A percentile compares a stretch with the other conserved stretches of the same genome.
Conservation (phyloP, 1,284 basidiomycete genomes). For the Puccinia hordei region DNA sequence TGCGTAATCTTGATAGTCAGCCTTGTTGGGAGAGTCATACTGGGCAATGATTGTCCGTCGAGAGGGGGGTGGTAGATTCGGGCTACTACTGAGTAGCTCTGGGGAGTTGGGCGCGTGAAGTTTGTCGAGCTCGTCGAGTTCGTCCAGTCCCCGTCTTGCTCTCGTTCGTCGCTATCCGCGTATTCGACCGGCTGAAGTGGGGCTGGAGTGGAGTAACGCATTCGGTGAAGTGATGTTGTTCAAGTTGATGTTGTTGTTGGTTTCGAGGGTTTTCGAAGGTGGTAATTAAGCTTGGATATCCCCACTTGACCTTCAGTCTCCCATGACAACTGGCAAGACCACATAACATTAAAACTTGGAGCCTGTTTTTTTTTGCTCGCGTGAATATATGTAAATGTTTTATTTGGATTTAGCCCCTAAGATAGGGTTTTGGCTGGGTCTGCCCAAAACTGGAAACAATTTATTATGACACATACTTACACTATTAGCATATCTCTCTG, state of each 20-base stretch:
- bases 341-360: too few species aligned
- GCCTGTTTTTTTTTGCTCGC: too few species aligned
- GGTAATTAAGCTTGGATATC: background rate
- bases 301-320: background rate
- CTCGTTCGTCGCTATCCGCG: constrained; percentile 5
- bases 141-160: background rate
- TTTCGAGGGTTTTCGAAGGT: background rate
- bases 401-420: too few species aligned
- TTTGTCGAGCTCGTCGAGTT: constrained; percentile 23
- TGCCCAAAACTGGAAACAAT: too few species aligned
- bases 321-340: background rate
- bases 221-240: background rate
- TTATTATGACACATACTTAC: too few species aligned
- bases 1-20: background rate
- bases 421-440: too few species aligned
- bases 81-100: too few species aligned
- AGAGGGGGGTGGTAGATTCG: too few species aligned
- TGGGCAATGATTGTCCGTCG: background rate
- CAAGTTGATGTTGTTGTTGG: background rate
- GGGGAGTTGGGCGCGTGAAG: background rate
- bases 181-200: constrained; percentile 23
- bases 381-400: too few species aligned
- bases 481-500: too few species aligned
- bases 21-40: background rate
- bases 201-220: constrained; percentile 22